phyloP scores from a whole-genome alignment of 192 early-diverging fungal genomes.

The Phycomyces blakesleeanus region DNA sequence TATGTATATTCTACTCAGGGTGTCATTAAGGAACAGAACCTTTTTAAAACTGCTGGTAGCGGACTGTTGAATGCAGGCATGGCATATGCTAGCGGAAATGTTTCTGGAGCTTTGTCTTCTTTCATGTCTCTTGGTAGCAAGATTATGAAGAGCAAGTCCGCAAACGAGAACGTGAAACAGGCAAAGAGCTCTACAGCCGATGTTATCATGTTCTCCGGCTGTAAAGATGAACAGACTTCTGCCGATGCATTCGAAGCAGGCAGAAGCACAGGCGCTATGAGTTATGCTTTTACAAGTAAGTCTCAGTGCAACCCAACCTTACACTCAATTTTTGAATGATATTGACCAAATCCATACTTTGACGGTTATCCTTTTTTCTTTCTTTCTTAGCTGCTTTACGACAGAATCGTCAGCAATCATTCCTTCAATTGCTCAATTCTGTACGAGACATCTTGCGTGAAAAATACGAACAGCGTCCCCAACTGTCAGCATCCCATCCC shows the following conservation, averaged over 20 bases:
- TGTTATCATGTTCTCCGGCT: conserved; percentile 79
- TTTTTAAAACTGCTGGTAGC: conserved; percentile 43
- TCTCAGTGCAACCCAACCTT: conserved; percentile 4
- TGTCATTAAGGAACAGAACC: conserved; percentile 43
- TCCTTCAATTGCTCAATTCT: conserved; percentile 64
- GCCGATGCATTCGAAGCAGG: conserved; percentile 66
- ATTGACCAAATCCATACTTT: neutral
- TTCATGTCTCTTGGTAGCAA: conserved; percentile 46
- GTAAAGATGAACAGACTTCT: conserved; percentile 81
- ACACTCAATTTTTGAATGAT: neutral
- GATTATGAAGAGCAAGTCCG: conserved; percentile 31
- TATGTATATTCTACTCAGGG: conserved; percentile 74
- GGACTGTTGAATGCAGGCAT: conserved; percentile 43
- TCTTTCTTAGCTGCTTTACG: conserved; percentile 44
- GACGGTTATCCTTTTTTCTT: neutral
- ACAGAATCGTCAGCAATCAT: conserved; percentile 57
- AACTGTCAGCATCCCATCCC: conserved; percentile 60
- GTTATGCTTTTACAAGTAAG: conserved; percentile 64
- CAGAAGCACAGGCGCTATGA: conserved; percentile 70
- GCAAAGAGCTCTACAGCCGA: conserved; percentile 58
- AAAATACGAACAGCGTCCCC: conserved; percentile 76
- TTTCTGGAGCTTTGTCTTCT: conserved; percentile 35
- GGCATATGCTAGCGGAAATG: conserved; percentile 46
- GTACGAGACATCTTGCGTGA: conserved; percentile 60
- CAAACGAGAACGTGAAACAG: conserved; percentile 19